Percentiles rank a stretch among this genome's conserved stretches.
phyloP scores from a whole-genome alignment of 176 grass and related monocot genomes.

The Urochloa ruziziensis region DNA sequence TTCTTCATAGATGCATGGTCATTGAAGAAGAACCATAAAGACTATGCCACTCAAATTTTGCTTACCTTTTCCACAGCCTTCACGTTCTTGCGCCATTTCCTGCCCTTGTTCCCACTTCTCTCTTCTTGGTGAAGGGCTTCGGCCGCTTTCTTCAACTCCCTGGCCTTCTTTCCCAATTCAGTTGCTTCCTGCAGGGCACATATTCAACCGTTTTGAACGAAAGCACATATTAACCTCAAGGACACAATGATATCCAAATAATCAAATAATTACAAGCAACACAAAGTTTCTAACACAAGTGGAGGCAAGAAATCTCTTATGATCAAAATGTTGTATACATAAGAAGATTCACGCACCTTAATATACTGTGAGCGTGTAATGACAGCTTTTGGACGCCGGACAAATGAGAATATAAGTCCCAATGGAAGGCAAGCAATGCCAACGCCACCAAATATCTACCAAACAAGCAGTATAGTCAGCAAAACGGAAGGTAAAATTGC shows the following conservation, averaged over 20 bases:
- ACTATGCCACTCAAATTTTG: no score
- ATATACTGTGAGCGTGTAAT: slow-evolving; percentile 99
- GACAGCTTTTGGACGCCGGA: slow-evolving; percentile 92
- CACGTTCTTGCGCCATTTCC: slow-evolving; percentile 99
- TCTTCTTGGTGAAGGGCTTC: slow-evolving; percentile 98
- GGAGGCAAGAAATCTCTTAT: slow-evolving; percentile 5
- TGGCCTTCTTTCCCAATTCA: slow-evolving; percentile 94
- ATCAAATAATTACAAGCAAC: background rate
- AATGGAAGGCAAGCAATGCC: slow-evolving; percentile 97
- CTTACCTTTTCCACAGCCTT: slow-evolving; percentile 84
- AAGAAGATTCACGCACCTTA: slow-evolving; percentile 56
- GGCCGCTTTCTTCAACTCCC: slow-evolving; percentile 82
- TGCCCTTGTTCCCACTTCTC: slow-evolving; percentile 76
- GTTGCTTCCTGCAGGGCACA: slow-evolving; percentile 71
- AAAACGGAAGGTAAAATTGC: background rate
- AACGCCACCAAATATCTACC: slow-evolving; percentile 96
- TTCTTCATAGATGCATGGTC: no score
- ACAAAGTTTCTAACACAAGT: slow-evolving; percentile 9
- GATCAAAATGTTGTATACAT: slow-evolving; percentile 9
- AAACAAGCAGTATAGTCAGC: slow-evolving; percentile 30
- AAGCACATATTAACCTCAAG: background rate
- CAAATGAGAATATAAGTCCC: slow-evolving; percentile 87
- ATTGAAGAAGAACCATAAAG: no score
- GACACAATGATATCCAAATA: background rate
- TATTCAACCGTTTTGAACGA: background rate